Percentiles rank a stretch among this genome's conserved stretches.
phyloP scores from a whole-genome alignment of 495 filamentous ascomycete species.

The Ascobolus immersus region DNA sequence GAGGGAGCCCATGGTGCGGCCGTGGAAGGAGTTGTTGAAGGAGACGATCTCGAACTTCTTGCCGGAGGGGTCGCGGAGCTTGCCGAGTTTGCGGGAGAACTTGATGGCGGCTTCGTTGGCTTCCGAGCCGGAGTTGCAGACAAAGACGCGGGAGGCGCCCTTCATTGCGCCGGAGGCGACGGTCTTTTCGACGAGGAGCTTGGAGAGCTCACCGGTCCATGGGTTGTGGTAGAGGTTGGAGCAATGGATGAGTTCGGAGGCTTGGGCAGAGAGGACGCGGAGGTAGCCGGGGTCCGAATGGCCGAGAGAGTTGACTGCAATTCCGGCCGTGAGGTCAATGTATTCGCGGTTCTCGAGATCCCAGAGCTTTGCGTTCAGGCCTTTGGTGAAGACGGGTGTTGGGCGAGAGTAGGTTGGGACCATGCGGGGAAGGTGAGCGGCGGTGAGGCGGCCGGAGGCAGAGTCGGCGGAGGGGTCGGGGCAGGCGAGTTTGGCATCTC shows the following conservation, averaged over 20 bases:
- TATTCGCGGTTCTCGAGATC: conserved; percentile 75
- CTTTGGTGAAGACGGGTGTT: conserved; percentile 67
- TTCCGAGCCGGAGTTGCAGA: conserved; percentile 85
- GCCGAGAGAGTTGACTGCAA: conserved; percentile 80
- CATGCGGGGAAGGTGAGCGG: conserved; percentile 58
- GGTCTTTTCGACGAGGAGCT: conserved; percentile 61
- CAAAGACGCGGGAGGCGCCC: conserved; percentile 54
- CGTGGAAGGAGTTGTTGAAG: conserved; percentile 81
- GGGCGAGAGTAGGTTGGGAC: conserved; percentile 84
- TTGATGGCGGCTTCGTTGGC: conserved; percentile 97
- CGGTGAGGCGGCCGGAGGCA: conserved; percentile 42
- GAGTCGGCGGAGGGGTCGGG: conserved; percentile 62
- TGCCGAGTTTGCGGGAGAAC: conserved; percentile 77
- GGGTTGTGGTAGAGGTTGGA: conserved; percentile 93
- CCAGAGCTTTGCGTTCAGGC: conserved; percentile 63
- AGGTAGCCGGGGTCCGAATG: conserved; percentile 55
- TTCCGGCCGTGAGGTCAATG: conserved; percentile 83
- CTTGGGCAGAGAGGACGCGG: conserved; percentile 44
- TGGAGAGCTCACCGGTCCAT: conserved; percentile 69
- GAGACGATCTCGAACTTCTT: conserved; percentile 63
- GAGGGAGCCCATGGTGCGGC: conserved; percentile 76
- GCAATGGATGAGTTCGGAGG: conserved; percentile 57
- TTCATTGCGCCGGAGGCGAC: conserved; percentile 51
- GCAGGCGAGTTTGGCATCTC: conserved; percentile 38
- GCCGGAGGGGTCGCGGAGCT: conserved; percentile 38